Evolutionary conservation across 352 stramenopile genomes (phyloP).

Genomic region (Globisporangium cederbergense): DNA sequence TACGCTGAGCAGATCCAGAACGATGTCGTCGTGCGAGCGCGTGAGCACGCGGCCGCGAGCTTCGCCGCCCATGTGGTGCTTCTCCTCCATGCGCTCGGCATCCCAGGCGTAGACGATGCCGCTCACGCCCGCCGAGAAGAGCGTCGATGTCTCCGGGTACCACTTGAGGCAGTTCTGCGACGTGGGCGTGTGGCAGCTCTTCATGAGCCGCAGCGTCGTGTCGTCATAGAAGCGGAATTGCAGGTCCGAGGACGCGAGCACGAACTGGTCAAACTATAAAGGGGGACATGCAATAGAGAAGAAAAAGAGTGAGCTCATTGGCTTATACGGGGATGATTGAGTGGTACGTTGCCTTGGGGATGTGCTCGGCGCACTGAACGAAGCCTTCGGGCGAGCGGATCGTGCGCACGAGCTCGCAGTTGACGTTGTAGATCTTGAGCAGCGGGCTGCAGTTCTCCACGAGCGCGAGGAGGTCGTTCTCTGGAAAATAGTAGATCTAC

Average conservation of each 20-base stretch:
- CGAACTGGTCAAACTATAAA: constrained; percentile 62
- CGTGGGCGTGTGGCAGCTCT: constrained; percentile 78
- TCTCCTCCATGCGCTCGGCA: constrained; percentile 78
- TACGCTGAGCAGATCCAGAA: constrained; percentile 79
- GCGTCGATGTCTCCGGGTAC: constrained; percentile 57
- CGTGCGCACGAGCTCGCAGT: constrained; percentile 60
- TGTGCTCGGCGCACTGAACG: constrained; percentile 74
- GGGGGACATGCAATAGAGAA: neutral
- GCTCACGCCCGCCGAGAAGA: constrained; percentile 82
- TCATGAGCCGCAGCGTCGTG: constrained; percentile 54
- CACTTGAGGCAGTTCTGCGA: constrained; percentile 83
- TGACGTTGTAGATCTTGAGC: constrained; percentile 82
- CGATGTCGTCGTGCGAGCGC: constrained; percentile 85
- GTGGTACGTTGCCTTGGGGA: constrained; percentile 50
- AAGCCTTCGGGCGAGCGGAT: constrained; percentile 71
- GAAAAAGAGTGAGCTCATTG: neutral
- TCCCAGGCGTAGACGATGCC: constrained; percentile 87
- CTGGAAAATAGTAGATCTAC: constrained; percentile 80
- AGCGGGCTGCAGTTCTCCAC: constrained; percentile 72
- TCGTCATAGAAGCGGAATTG: constrained; percentile 87
- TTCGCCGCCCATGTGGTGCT: constrained; percentile 76
- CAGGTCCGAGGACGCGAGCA: constrained; percentile 73
- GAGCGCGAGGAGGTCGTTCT: constrained; percentile 61
- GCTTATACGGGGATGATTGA: neutral
- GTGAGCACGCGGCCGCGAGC: constrained; percentile 47